Percentiles rank a stretch among this genome's conserved stretches.
These are phyloP conservation scores for Collybia sp. DNA, from an alignment of 768 basidiomycete species.

Conservation along the genomic window DNA sequence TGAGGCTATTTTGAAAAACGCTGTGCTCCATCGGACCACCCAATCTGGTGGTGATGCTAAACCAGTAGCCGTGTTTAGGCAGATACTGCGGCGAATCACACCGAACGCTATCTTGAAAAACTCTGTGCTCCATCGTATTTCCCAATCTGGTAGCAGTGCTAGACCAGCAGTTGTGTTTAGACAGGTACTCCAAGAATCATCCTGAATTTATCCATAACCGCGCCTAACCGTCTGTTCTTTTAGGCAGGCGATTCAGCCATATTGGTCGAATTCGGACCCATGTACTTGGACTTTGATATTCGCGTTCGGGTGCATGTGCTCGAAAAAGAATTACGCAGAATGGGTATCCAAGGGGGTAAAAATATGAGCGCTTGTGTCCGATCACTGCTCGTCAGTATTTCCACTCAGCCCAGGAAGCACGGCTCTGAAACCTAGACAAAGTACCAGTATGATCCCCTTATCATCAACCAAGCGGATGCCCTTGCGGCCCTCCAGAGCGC, in stretches of 20 bases:
- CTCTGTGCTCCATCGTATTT: too few relatives aligned
- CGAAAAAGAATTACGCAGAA: slow-evolving; percentile 30
- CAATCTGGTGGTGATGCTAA: too few relatives aligned
- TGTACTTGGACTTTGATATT: slow-evolving; percentile 45
- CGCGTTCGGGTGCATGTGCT: slow-evolving; percentile 59
- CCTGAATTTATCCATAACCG: background rate
- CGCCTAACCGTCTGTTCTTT: background rate
- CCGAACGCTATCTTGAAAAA: too few relatives aligned
- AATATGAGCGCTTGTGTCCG: slow-evolving; percentile 49
- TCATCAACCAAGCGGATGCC: slow-evolving; percentile 34
- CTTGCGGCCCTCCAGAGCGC: slow-evolving; percentile 33
- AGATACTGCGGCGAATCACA: too few relatives aligned
- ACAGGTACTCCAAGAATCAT: too few relatives aligned
- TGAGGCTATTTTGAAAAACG: too few relatives aligned
- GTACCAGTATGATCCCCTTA: slow-evolving; percentile 44
- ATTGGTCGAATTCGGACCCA: slow-evolving; percentile 56
- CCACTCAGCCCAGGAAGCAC: background rate
- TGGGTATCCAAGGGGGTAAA: slow-evolving; percentile 28
- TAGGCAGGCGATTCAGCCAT: slow-evolving; percentile 64
- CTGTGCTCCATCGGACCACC: too few relatives aligned
- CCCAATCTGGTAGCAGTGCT: too few relatives aligned
- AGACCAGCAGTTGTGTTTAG: too few relatives aligned
- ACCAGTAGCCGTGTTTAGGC: too few relatives aligned
- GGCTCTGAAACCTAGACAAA: slow-evolving; percentile 11
- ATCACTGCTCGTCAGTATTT: slow-evolving; percentile 46